These are phyloP conservation scores for Umbelopsis isabellina DNA, from an alignment of 192 early-diverging fungal species.

Conservation along the genomic window DNA sequence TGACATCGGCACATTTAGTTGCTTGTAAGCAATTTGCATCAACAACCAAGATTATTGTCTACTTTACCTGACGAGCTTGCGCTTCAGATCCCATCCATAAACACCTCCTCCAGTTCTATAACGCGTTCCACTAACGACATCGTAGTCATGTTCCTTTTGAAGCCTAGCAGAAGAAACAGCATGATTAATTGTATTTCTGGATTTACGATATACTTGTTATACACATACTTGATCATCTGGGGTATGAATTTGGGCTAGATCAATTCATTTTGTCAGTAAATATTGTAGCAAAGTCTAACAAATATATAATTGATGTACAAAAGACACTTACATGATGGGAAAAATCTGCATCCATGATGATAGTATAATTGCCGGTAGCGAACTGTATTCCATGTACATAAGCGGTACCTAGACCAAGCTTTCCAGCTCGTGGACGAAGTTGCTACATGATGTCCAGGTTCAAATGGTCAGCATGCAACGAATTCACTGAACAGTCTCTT, in stretches of 20 bases:
- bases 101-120: constrained; percentile 89
- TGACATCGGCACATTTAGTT: neutral
- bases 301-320: neutral
- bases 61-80: constrained; percentile 85
- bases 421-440: constrained; percentile 91
- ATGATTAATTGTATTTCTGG: neutral
- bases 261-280: neutral
- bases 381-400: constrained; percentile 94
- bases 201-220: neutral
- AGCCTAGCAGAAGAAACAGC: constrained; percentile 43
- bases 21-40: neutral
- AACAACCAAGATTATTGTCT: neutral
- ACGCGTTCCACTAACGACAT: constrained; percentile 95
- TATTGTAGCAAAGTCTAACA: neutral
- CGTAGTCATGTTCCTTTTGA: constrained; percentile 83
- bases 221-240: constrained; percentile 79
- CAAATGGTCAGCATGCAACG: neutral
- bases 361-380: constrained; percentile 93
- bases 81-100: constrained; percentile 96
- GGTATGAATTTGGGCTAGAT: constrained; percentile 94
- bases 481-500: neutral
- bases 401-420: constrained; percentile 94
- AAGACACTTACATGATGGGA: constrained; percentile 84
- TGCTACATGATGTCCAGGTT: constrained; percentile 49
- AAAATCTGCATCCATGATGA: constrained; percentile 99